Evolutionary conservation across 805 yeast species (phyloP), one percentile per base, ranked within the genome.

Genomic region (Candida easanensis): DNA sequence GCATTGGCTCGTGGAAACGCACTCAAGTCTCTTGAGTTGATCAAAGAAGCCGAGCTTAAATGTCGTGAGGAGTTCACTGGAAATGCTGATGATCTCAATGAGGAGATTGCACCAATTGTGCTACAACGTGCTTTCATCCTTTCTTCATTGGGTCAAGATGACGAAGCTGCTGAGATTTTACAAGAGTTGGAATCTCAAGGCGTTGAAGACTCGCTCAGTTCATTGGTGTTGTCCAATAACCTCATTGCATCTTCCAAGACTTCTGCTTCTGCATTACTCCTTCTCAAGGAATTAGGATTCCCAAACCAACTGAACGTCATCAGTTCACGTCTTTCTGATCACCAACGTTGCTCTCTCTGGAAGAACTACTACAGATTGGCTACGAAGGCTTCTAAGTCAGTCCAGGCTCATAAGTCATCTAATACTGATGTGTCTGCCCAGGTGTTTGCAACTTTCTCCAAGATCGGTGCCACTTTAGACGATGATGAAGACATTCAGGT

Each of bases 71-170:
- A 68, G 34, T 65, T 68, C 36, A 58, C 61, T 26, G 30, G n/a
- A 16, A 61, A 63, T 33, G 63, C 62, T 22, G 70, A 68, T 10
- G 71, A 68, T 10, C 66, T 68, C 49, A 49, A 64, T 10, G 51
- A 58, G 28, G 88, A 82, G 56, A 56, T 77, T n/a, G 68, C 75
- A 23, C 84, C 91, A 19, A 82, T 85, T 31, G 61, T 73, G 44
- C 58, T 83, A 35, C 84, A 85, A 50, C 68, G 68, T 33, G 79
- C 88, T 2, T 84, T 74, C 54, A 72, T 82, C 16, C 61, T 73
- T 36, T 78, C 78, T 44, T 33, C 66, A 5, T 38, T 57, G 23
- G 76, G 75, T 4, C 57, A 73, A 5, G 33, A 46, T 1, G 63
- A 54, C 1, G 63, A 65, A 16, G 64, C 80, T 3, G 49, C 64